A percentile compares a stretch with the other conserved stretches of the same genome.
These are phyloP conservation scores for Scedosporium dehoogii DNA, from an alignment of 2,329 filamentous ascomycete genomes.

Conservation along the genomic window DNA sequence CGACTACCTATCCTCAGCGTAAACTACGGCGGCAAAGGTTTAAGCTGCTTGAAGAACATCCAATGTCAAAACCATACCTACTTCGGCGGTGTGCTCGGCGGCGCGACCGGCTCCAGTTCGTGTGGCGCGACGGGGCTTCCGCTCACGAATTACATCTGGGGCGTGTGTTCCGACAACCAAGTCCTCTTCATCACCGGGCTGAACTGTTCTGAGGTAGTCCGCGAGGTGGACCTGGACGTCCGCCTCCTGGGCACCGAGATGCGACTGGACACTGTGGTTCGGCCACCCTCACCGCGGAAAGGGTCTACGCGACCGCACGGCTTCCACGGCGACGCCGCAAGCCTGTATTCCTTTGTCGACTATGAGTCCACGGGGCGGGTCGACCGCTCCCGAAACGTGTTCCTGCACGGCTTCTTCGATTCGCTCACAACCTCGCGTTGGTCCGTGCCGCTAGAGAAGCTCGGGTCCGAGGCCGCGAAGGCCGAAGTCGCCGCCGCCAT, in stretches of 20 bases:
- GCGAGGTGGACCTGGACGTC: neutral
- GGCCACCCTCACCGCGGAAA: neutral
- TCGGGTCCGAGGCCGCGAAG: constrained; percentile 6
- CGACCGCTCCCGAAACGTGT: neutral
- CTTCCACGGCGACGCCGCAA: neutral
- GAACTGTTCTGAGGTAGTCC: neutral
- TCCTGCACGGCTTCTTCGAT: constrained; percentile 11
- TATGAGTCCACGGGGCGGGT: neutral
- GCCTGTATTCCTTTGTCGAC: neutral
- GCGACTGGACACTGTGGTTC: neutral
- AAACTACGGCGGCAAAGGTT: neutral
- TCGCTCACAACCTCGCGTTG: constrained; percentile 16
- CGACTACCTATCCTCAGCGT: neutral
- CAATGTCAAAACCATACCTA: neutral
- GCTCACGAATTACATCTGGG: neutral
- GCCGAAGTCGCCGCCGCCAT: constrained; percentile 13
- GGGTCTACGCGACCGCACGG: neutral
- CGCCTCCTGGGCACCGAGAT: neutral
- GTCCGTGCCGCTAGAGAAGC: constrained; percentile 13
- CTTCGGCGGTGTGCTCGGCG: neutral
- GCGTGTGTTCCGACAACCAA: neutral
- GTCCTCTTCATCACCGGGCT: neutral
- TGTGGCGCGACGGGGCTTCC: neutral
- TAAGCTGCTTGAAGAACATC: neutral
- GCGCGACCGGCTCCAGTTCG: neutral